A percentile compares a stretch with the other conserved stretches of the same genome.
Conservation (phyloP, 106 monocot genomes). For the Allium sativum region DNA sequence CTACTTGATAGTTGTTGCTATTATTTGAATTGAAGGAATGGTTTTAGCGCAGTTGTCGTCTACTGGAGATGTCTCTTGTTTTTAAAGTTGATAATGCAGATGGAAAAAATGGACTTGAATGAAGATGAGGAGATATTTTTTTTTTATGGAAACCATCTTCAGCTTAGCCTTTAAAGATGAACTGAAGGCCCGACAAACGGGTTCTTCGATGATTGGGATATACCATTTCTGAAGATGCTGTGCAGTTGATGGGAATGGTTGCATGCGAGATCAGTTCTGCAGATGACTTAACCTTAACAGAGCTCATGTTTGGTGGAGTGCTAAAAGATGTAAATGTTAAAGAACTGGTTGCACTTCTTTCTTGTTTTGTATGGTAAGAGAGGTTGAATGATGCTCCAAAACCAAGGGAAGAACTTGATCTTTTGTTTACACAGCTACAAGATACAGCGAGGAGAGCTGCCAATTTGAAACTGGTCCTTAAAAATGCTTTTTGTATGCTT, state of each 20-base stretch:
- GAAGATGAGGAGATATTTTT: too few relatives aligned
- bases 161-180: slow-evolving; percentile 99
- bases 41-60: too few relatives aligned
- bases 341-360: slow-evolving; percentile 83
- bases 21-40: too few relatives aligned
- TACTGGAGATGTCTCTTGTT: too few relatives aligned
- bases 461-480: too few relatives aligned
- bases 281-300: slow-evolving; percentile 83
- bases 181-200: slow-evolving; percentile 84
- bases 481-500: too few relatives aligned
- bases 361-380: slow-evolving; percentile 98
- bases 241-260: slow-evolving; percentile 86
- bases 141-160: too few relatives aligned
- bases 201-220: slow-evolving; percentile 89
- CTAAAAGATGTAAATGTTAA: slow-evolving; percentile 65
- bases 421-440: slow-evolving; percentile 77
- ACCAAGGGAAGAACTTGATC: slow-evolving; percentile 75
- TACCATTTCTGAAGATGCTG: slow-evolving; percentile 77
- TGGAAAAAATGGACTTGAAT: too few relatives aligned
- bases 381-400: slow-evolving; percentile 72
- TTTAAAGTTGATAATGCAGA: too few relatives aligned
- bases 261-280: slow-evolving; percentile 90
- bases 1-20: too few relatives aligned
- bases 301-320: slow-evolving; percentile 81
- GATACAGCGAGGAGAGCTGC: slow-evolving; percentile 89